Conservation (phyloP, 176 grass and related monocot species). For the Puccinellia tenuiflora region DNA sequence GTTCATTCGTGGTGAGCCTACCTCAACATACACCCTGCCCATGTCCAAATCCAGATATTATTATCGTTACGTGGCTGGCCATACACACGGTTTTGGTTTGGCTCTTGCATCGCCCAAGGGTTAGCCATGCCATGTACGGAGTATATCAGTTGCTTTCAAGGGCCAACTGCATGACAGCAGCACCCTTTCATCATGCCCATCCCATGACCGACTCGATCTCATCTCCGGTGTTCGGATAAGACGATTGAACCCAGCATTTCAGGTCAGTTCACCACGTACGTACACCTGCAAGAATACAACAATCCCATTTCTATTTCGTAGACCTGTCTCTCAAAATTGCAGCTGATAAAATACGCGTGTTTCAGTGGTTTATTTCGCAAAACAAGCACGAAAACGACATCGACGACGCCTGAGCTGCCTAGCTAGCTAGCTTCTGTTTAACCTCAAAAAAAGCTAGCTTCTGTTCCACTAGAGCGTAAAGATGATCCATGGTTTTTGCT, state of each 20-base stretch:
- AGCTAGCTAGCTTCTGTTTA: background rate
- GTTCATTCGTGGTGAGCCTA: background rate
- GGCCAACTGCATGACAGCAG: slow-evolving; percentile 24
- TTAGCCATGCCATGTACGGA: background rate
- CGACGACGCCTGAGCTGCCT: background rate
- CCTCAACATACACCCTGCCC: slow-evolving; percentile 21
- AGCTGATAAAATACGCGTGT: background rate
- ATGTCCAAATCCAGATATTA: slow-evolving; percentile 8
- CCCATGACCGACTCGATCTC: background rate
- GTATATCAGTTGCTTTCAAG: slow-evolving; percentile 20
- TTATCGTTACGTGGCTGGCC: background rate
- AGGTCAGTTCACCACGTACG: background rate
- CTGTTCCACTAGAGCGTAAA: background rate
- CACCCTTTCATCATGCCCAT: background rate
- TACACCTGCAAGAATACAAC: background rate
- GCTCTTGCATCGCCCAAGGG: slow-evolving; percentile 26
- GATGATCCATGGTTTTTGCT: no score
- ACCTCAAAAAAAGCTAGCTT: background rate
- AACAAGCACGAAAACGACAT: background rate
- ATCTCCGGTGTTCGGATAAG: slow-evolving; percentile 1
- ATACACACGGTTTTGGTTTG: background rate
- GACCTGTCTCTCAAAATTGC: background rate
- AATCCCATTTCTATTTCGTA: background rate
- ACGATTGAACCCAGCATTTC: background rate
- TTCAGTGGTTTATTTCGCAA: background rate